These are phyloP conservation scores for Zopfia rhizophila DNA, from an alignment of 2,329 filamentous ascomycete species.

Conservation along the genomic window DNA sequence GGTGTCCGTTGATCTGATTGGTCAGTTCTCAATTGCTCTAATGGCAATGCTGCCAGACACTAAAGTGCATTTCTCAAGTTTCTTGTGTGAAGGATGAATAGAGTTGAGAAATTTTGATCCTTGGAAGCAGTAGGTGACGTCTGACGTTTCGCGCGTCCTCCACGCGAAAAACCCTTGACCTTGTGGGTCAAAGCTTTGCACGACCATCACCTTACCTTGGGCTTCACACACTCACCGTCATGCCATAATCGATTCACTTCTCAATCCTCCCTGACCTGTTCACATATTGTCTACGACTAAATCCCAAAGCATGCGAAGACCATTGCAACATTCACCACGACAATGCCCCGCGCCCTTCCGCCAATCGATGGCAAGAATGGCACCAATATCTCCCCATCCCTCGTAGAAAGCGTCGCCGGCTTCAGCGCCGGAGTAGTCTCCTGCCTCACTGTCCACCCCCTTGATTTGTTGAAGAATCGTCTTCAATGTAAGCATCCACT, in stretches of 20 bases:
- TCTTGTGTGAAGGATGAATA: too few species aligned
- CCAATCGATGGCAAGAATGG: conserved; percentile 56
- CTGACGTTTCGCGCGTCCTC: too few species aligned
- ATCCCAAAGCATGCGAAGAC: conserved; percentile 32
- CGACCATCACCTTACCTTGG: neutral
- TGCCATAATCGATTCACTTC: too few species aligned
- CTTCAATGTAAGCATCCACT: conserved; percentile 75
- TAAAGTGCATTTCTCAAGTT: too few species aligned
- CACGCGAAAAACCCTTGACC: neutral
- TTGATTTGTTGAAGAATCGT: conserved; percentile 96
- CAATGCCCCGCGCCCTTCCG: conserved; percentile 62
- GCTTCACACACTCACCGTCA: neutral
- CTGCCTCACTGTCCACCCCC: conserved; percentile 87
- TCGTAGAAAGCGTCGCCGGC: conserved; percentile 88
- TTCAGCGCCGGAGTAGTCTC: conserved; percentile 88
- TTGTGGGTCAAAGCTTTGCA: conserved; percentile 7
- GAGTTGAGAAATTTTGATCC: too few species aligned
- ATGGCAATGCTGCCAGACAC: too few species aligned
- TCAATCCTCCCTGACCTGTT: too few species aligned
- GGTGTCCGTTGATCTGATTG: too few species aligned
- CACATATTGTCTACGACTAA: too few species aligned
- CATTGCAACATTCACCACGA: conserved; percentile 20
- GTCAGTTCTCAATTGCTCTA: too few species aligned
- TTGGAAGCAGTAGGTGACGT: too few species aligned
- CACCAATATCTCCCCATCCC: conserved; percentile 66